Conservation (phyloP, 208 protist species). For the Plasmodiophora brassicae region DNA sequence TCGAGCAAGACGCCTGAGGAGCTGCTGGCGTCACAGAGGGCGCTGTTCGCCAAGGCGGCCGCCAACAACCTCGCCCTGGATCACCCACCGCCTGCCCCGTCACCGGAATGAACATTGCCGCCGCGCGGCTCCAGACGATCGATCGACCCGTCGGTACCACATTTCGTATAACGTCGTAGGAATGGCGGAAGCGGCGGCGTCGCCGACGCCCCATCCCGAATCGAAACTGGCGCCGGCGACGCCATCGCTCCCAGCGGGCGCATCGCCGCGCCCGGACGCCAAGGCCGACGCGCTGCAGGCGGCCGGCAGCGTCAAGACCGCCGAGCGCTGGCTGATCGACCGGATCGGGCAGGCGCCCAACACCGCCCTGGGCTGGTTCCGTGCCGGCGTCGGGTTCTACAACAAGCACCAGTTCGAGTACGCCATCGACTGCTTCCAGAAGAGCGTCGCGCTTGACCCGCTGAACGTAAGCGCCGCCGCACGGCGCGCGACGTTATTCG, state of each 20-base stretch:
- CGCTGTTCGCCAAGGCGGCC: conserved; percentile 10
- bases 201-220: too few relatives aligned
- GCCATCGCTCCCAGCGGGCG: too few relatives aligned
- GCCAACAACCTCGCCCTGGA: neutral
- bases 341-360: neutral
- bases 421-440: conserved; percentile 46
- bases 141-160: too few relatives aligned
- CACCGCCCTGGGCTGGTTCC: neutral
- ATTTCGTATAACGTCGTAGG: too few relatives aligned
- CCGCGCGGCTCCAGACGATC: too few relatives aligned
- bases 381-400: conserved; percentile 44
- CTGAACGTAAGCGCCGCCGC: conserved; percentile 29
- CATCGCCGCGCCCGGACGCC: too few relatives aligned
- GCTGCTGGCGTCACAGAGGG: conserved; percentile 13
- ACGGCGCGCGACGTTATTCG: neutral
- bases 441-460: conserved; percentile 37
- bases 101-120: too few relatives aligned
- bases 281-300: neutral
- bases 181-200: too few relatives aligned
- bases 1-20: conserved; percentile 9
- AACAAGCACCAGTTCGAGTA: conserved; percentile 42
- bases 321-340: neutral
- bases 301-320: neutral
- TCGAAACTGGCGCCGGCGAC: too few relatives aligned
- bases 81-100: neutral